These are phyloP conservation scores for Lachnellula hyalina DNA, from an alignment of 2,329 filamentous ascomycete genomes.

Conservation along the genomic window DNA sequence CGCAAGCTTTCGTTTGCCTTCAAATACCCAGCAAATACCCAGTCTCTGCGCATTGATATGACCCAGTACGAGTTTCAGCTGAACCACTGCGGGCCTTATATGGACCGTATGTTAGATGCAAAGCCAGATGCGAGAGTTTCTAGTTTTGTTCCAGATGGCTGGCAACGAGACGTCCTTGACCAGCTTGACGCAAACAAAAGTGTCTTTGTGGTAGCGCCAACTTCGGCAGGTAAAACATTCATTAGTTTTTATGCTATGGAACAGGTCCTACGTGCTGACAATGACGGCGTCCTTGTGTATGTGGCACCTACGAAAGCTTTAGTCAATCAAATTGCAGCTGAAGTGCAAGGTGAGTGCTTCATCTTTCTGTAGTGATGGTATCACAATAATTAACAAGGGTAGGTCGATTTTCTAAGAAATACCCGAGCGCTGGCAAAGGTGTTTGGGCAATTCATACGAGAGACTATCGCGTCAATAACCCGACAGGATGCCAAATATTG, in stretches of 20 bases:
- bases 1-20: constrained; percentile 42
- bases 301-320: constrained; percentile 78
- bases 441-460: constrained; percentile 77
- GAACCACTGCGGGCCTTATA: constrained; percentile 63
- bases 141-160: constrained; percentile 67
- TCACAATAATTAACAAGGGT: constrained; percentile 3
- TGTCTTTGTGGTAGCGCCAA: constrained; percentile 71
- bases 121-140: constrained; percentile 59
- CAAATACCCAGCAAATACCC: constrained; percentile 32
- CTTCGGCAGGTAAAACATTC: constrained; percentile 76
- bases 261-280: constrained; percentile 60
- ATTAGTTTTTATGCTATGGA: constrained; percentile 84
- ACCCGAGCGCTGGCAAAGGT: constrained; percentile 51
- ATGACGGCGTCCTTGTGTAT: constrained; percentile 70
- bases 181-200: constrained; percentile 65
- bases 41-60: constrained; percentile 30
- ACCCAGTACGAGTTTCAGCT: constrained; percentile 59
- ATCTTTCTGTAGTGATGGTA: too few species aligned
- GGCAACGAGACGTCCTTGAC: constrained; percentile 71
- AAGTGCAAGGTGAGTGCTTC: constrained; percentile 53
- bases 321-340: constrained; percentile 78
- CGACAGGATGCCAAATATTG: constrained; percentile 66
- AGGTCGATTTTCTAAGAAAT: constrained; percentile 61
- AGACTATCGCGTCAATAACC: constrained; percentile 70
- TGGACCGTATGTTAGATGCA: constrained; percentile 70